These are phyloP conservation scores for Bimuria novae-zelandiae DNA, from an alignment of 2,329 filamentous ascomycete genomes.

Conservation along the genomic window DNA sequence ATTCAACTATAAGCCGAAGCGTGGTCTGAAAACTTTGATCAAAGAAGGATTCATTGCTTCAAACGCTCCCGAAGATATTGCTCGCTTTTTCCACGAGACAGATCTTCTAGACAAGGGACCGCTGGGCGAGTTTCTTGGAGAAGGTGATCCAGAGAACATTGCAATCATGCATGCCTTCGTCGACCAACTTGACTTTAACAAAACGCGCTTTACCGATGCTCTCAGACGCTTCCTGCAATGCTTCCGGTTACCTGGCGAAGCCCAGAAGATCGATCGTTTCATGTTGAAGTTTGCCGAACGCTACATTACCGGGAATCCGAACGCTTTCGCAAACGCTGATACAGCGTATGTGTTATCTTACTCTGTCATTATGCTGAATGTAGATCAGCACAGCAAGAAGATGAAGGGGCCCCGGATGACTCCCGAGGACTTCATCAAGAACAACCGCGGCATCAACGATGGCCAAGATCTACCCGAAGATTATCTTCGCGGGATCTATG, in stretches of 20 bases:
- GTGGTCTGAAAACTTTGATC: constrained; percentile 82
- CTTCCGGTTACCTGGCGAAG: constrained; percentile 92
- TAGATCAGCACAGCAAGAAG: constrained; percentile 90
- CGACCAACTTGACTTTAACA: constrained; percentile 89
- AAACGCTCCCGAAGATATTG: constrained; percentile 79
- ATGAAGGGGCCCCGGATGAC: constrained; percentile 84
- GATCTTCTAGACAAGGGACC: constrained; percentile 88
- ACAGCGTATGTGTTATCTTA: constrained; percentile 96
- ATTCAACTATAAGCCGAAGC: constrained; percentile 98
- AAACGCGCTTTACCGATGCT: constrained; percentile 90
- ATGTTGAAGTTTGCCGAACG: constrained; percentile 99
- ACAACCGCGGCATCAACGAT: constrained; percentile 98
- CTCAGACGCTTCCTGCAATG: constrained; percentile 90
- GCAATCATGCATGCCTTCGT: constrained; percentile 99
- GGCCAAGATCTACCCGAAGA: constrained; percentile 91
- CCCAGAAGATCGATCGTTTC: constrained; percentile 98
- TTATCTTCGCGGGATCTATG: constrained; percentile 85
- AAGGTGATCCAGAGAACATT: constrained; percentile 90
- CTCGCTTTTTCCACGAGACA: constrained; percentile 77
- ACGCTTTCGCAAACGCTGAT: constrained; percentile 96
- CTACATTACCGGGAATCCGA: constrained; percentile 92
- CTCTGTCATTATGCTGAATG: constrained; percentile 96
- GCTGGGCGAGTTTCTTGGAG: constrained; percentile 91
- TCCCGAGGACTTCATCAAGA: constrained; percentile 97
- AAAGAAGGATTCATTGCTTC: constrained; percentile 86